Evolutionary conservation across 148 eudicot species (phyloP), one percentile per base, ranked within the genome.

Genomic region (Camellia japonica): DNA sequence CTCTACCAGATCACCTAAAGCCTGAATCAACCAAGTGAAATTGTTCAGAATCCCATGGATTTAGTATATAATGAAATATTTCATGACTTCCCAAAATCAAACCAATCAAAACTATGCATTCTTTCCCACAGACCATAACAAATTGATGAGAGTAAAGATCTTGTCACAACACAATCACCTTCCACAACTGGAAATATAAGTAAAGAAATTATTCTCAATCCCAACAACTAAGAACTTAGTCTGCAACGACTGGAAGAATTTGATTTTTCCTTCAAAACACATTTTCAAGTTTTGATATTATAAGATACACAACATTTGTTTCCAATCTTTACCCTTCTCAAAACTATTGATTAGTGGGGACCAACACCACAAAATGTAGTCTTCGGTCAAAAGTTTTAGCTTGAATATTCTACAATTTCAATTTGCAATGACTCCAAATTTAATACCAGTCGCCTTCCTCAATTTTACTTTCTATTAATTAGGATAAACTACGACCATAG

Each of bases 1-100:
- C 85, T 96, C 99, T 49, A 96, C 97, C 86, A 96, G 83, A 88
- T 96, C 99, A 18, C 99, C 98, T 2, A 96, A 90, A 75, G 90
- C 99, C 99, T 96, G 94, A 76, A 78, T 75, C 77, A 61, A 71
- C 38, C 78, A 51, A 54, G 55, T 70, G 14, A 65, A 82, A 63
- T 59, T 7, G 69, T 44, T 38, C 55, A 10, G 11, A 10, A 58
- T n/a, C 42, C 38, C 41, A 42, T 11, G 3, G 44, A 60, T 41
- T 38, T 68, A 56, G 44, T 14, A 38, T 14, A 38, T 20, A n/a
- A 67, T 65, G 41, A 44, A 76, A 16, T 30, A 46, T 77, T 66
- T 49, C 52, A 55, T 3, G 8, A 4, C 19, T 49, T 30, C 23
- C 62, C 9, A 65, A 77, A 49, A 66, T 30, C 16, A 52, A 66